phyloP scores from a whole-genome alignment of 805 yeast species.

The Starmerella asiatica region DNA sequence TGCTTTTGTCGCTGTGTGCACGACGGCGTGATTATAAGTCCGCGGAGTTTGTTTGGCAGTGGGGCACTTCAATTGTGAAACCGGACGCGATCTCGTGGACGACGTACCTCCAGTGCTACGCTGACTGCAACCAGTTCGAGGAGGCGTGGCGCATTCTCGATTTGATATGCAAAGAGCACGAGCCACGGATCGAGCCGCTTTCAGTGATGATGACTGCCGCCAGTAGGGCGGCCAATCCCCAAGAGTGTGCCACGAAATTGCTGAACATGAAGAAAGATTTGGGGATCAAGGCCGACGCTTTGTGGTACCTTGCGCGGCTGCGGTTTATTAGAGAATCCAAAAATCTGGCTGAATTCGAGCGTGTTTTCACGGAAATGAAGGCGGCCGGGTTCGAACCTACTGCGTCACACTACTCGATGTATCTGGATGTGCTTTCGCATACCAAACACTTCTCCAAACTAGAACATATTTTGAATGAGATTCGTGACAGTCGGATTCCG shows the following conservation, averaged over 20 bases:
- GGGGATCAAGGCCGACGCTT: constrained; percentile 22
- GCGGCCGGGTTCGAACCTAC: constrained; percentile 6
- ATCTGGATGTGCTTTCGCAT: constrained; percentile 17
- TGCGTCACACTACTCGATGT: constrained; percentile 21
- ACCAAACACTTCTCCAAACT: constrained; percentile 12
- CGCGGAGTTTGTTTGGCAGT: constrained; percentile 22
- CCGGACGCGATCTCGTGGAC: constrained; percentile 25
- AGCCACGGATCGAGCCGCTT: constrained; percentile 19
- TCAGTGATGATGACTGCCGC: constrained; percentile 20
- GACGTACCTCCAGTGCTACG: constrained; percentile 25
- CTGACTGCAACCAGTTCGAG: constrained; percentile 24
- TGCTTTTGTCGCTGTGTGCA: constrained; percentile 23
- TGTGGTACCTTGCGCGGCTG: constrained; percentile 25
- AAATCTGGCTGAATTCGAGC: constrained; percentile 29
- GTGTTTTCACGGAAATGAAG: constrained; percentile 22
- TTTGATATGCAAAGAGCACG: constrained; percentile 14
- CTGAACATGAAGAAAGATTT: constrained; percentile 17
- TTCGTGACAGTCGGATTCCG: constrained; percentile 15
- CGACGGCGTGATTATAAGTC: constrained; percentile 20
- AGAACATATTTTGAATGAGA: constrained; percentile 8
- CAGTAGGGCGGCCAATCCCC: constrained; percentile 12
- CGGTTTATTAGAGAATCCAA: constrained; percentile 26
- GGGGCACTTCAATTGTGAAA: constrained; percentile 19
- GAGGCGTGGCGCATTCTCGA: constrained; percentile 26
- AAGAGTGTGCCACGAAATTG: constrained; percentile 1